Evolutionary conservation across 805 yeast species (phyloP).

Genomic region (Sugiyamaella lignohabitans): DNA sequence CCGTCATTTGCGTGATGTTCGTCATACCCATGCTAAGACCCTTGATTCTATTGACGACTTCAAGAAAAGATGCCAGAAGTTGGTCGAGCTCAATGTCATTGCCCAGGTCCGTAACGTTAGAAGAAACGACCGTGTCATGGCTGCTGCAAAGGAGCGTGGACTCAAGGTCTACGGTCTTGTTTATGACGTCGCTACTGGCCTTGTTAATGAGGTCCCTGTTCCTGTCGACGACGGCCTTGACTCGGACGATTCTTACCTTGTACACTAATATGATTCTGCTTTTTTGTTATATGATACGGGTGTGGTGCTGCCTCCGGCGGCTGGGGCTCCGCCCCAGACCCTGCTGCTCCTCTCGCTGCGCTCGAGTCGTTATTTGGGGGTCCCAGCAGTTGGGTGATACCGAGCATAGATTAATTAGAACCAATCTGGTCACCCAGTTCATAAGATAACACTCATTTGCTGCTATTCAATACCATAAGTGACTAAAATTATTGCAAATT

Average conservation of each 20-base stretch:
- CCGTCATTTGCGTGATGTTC: slow-evolving; percentile 55
- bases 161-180: slow-evolving; percentile 77
- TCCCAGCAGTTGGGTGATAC: too few relatives aligned
- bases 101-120: slow-evolving; percentile 62
- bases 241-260: slow-evolving; percentile 17
- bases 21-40: slow-evolving; percentile 50
- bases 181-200: slow-evolving; percentile 77
- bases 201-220: slow-evolving; percentile 41
- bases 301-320: too few relatives aligned
- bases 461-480: too few relatives aligned
- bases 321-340: too few relatives aligned
- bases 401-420: too few relatives aligned
- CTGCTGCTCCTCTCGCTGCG: too few relatives aligned
- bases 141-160: slow-evolving; percentile 54
- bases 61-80: slow-evolving; percentile 48
- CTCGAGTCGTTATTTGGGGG: too few relatives aligned
- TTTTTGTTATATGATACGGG: too few relatives aligned
- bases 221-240: slow-evolving; percentile 21
- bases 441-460: too few relatives aligned
- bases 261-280: too few relatives aligned
- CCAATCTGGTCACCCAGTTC: too few relatives aligned
- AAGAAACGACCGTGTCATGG: slow-evolving; percentile 57
- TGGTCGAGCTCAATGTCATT: slow-evolving; percentile 71
- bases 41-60: slow-evolving; percentile 47
- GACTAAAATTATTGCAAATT: too few relatives aligned